These are phyloP conservation scores for Annona squamosa DNA, from an alignment of 164 flowering plant species.

Conservation along the genomic window DNA sequence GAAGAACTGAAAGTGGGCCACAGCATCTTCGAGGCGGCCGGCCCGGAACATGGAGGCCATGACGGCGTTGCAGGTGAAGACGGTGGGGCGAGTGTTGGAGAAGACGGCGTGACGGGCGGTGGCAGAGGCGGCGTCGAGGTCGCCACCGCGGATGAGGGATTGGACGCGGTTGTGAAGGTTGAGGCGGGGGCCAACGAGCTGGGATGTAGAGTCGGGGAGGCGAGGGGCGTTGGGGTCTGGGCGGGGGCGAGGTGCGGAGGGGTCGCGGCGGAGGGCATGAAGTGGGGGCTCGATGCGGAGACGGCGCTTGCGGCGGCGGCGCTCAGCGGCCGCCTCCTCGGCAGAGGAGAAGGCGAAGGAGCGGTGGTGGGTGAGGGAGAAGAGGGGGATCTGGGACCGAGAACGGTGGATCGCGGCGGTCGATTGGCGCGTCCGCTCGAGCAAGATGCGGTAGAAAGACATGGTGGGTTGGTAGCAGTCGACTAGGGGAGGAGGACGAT, in stretches of 20 bases:
- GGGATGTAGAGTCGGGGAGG: slow-evolving; percentile 70
- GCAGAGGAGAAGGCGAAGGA: slow-evolving; percentile 63
- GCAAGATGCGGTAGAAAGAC: slow-evolving; percentile 7
- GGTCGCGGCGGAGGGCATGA: slow-evolving; percentile 60
- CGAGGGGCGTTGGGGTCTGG: slow-evolving; percentile 61
- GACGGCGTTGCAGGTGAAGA: slow-evolving; percentile 81
- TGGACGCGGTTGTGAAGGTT: slow-evolving; percentile 80
- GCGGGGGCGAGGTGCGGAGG: slow-evolving; percentile 30
- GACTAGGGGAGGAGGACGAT: no score
- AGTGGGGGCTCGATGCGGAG: slow-evolving; percentile 78
- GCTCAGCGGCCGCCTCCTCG: slow-evolving; percentile 82
- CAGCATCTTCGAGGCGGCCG: slow-evolving; percentile 49
- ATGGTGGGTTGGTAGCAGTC: background rate
- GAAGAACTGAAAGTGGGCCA: slow-evolving; percentile 50
- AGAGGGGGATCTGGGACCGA: background rate
- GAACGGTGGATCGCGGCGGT: background rate
- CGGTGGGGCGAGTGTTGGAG: slow-evolving; percentile 65
- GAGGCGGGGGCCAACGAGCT: slow-evolving; percentile 65
- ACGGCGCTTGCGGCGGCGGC: slow-evolving; percentile 72
- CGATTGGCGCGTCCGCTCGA: slow-evolving; percentile 12
- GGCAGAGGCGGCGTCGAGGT: slow-evolving; percentile 61
- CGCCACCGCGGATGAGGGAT: slow-evolving; percentile 61
- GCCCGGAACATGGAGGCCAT: slow-evolving; percentile 66
- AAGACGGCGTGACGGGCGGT: slow-evolving; percentile 63
- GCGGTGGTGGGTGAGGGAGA: slow-evolving; percentile 12